Evolutionary conservation across 805 yeast species (phyloP), one percentile per base, ranked within the genome.

Genomic region (Ogataea kodamae): DNA sequence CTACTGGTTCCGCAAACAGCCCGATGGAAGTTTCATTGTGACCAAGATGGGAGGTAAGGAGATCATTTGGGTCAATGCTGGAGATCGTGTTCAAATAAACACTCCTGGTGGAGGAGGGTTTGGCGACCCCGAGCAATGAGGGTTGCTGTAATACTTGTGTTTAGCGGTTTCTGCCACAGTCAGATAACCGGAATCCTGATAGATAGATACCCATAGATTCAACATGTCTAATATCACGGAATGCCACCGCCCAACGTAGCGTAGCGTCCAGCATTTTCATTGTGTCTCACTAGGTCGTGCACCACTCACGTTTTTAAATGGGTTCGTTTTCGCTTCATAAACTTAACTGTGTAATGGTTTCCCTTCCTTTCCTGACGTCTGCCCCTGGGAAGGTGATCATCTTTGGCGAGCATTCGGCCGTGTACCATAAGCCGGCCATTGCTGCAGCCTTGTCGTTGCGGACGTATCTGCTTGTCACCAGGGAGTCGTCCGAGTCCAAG

Each of bases 341-440:
- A n/a, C n/a, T n/a, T n/a, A n/a, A n/a, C n/a, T n/a, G n/a, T n/a
- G n/a, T n/a, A n/a, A 30, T 35, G 35, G 35, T 25, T 24, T 25
- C 38, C 10, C 52, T 55, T 25, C 83, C 87, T 12, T 86, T 89
- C 57, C 61, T 76, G 31, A 85, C 87, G 2, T 84, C 96, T 34
- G 92, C 98, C 1, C 98, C 98, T 0, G 98, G 98, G 4, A 92
- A 92, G 54, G 95, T 88, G 27, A 92, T 92, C 48, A 69, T 92
- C 21, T 92, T 89, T 57, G 98, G 98, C 14, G 98, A 92, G 55
- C 98, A 92, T 54, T 84, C 97, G 6, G 97, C 94, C 2, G 98
- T 92, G 0, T 85, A 84, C 55, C 80, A 84, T 28, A 84, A 78
- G 64, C 96, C 96, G 1, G 97, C 97, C 9, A 84, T 92, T 33